Conservation (phyloP, 2,329 filamentous ascomycete species). For the Penicillium aurantiogriseum region DNA sequence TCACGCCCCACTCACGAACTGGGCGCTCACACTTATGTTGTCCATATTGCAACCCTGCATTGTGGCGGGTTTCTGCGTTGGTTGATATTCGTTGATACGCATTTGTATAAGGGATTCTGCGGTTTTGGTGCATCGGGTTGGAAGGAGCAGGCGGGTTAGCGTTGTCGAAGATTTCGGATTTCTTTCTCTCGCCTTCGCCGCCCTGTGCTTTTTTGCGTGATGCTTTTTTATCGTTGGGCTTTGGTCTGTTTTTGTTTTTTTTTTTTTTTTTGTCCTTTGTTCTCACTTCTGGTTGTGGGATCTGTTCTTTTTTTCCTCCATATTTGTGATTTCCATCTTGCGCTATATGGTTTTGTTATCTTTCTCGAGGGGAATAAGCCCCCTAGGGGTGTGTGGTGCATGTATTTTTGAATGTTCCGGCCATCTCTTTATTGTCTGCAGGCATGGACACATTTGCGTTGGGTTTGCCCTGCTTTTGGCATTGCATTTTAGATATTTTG, state of each 20-base stretch:
- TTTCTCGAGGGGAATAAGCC: constrained; percentile 1
- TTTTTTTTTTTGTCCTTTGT: constrained; percentile 11
- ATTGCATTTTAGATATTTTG: constrained; percentile 34
- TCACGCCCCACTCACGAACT: constrained; percentile 17
- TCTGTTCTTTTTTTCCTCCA: constrained; percentile 15
- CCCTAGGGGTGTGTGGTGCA: constrained; percentile 9
- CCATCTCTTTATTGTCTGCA: constrained; percentile 11
- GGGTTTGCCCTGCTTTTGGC: constrained; percentile 25
- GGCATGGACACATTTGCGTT: constrained; percentile 21
- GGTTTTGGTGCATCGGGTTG: constrained; percentile 46
- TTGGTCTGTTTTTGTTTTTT: constrained; percentile 25
- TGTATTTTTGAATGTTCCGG: constrained; percentile 15
- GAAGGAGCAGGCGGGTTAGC: constrained; percentile 45
- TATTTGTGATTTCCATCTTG: constrained; percentile 21
- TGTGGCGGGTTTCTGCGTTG: constrained; percentile 39
- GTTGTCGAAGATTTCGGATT: constrained; percentile 39
- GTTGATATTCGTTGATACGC: constrained; percentile 41
- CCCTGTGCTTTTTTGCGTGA: constrained; percentile 20
- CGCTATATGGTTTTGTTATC: constrained; percentile 15
- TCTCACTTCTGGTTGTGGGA: constrained; percentile 17
- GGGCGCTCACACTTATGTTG: constrained; percentile 32
- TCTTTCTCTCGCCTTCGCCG: constrained; percentile 30
- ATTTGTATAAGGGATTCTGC: constrained; percentile 46
- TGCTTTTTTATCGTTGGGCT: constrained; percentile 12
- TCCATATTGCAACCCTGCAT: constrained; percentile 40